Percentiles rank a stretch among this genome's conserved stretches.
These are phyloP conservation scores for Galerina marginata DNA, from an alignment of 768 basidiomycete species.

Conservation along the genomic window DNA sequence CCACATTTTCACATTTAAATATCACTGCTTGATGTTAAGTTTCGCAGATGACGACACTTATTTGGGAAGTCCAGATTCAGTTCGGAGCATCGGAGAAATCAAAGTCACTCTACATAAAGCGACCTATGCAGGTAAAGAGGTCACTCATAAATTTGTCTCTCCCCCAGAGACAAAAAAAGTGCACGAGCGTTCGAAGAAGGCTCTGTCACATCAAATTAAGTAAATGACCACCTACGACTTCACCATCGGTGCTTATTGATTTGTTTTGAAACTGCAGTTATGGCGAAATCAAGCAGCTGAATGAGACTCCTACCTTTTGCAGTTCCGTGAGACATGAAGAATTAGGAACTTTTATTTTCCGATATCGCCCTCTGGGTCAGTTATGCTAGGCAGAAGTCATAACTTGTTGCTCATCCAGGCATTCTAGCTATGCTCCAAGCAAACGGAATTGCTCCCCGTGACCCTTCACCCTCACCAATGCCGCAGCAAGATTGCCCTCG, in stretches of 20 bases:
- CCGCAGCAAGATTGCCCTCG: neutral
- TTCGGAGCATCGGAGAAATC: conserved; percentile 23
- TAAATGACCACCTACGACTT: neutral
- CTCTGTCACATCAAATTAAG: conserved; percentile 21
- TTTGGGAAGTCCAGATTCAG: conserved; percentile 12
- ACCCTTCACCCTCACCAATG: neutral
- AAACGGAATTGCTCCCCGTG: conserved; percentile 4
- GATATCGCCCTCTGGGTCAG: conserved; percentile 9
- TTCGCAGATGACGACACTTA: conserved; percentile 30
- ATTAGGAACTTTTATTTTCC: neutral
- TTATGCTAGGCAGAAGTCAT: neutral
- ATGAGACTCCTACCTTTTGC: too few relatives aligned
- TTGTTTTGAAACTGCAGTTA: neutral
- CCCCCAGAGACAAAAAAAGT: conserved; percentile 14
- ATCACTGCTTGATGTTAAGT: neutral
- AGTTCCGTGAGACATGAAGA: neutral
- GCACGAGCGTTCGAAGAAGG: conserved; percentile 32
- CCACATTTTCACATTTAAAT: neutral
- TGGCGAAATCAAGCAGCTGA: neutral
- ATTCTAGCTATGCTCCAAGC: conserved; percentile 11
- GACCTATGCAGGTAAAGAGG: neutral
- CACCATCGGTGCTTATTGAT: neutral
- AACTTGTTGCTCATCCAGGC: too few relatives aligned
- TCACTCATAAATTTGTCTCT: neutral
- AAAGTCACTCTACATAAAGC: conserved; percentile 1